phyloP scores from a whole-genome alignment of 1,139 yeast species.

The Saccharomyces hybrid region DNA sequence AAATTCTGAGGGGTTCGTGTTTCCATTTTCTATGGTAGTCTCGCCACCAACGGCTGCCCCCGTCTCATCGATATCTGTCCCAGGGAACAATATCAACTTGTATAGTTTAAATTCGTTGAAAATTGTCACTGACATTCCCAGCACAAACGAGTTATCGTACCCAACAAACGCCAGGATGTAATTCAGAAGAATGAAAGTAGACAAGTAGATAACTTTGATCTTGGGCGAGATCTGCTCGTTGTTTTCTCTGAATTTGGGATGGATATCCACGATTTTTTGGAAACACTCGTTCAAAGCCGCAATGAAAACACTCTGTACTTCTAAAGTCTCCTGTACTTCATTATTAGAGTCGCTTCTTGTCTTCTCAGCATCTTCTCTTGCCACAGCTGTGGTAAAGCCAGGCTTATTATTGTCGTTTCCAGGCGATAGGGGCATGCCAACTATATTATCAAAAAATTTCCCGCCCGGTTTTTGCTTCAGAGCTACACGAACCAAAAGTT shows the following conservation, averaged over 20 bases:
- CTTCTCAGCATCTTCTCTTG: background rate
- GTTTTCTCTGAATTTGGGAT: slow-evolving; percentile 37
- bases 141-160: slow-evolving; percentile 47
- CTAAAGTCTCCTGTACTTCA: slow-evolving; percentile 10
- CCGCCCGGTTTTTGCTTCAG: slow-evolving; percentile 28
- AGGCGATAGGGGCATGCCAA: slow-evolving; percentile 4
- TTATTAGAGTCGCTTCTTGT: slow-evolving; percentile 5
- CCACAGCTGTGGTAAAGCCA: background rate
- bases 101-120: slow-evolving; percentile 53
- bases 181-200: slow-evolving; percentile 46
- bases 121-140: slow-evolving; percentile 46
- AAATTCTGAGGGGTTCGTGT: slow-evolving; percentile 9
- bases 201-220: slow-evolving; percentile 36
- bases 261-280: slow-evolving; percentile 38
- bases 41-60: slow-evolving; percentile 4
- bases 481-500: slow-evolving; percentile 38
- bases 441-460: slow-evolving; percentile 13
- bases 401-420: slow-evolving; percentile 2
- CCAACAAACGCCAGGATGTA: slow-evolving; percentile 53
- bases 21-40: background rate
- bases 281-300: slow-evolving; percentile 34
- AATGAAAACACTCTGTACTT: slow-evolving; percentile 23
- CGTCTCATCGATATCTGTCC: slow-evolving; percentile 29
- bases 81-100: slow-evolving; percentile 31
- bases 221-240: slow-evolving; percentile 33